Conservation (phyloP, 1,284 basidiomycete genomes). For the Malassezia psittaci region DNA sequence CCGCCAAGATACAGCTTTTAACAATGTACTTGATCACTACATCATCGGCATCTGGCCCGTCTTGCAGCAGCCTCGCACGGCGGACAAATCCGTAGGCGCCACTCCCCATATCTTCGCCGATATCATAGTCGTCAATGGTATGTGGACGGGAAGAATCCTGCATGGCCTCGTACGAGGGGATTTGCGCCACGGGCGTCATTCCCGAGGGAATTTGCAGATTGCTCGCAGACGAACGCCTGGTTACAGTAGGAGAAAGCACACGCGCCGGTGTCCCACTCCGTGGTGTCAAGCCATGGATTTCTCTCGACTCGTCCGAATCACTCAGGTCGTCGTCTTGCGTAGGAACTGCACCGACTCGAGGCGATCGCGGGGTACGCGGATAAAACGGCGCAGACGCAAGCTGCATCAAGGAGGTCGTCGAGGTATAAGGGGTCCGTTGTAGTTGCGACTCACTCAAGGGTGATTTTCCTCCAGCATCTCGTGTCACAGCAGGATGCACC, state of each 20-base stretch:
- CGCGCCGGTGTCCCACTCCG: slow-evolving; percentile 3
- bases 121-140: slow-evolving; percentile 34
- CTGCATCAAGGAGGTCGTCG: background rate
- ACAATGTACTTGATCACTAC: slow-evolving; percentile 96
- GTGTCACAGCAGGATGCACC: background rate
- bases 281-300: slow-evolving; percentile 14
- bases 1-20: slow-evolving; percentile 92
- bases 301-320: slow-evolving; percentile 6
- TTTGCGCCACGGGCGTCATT: background rate
- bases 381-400: background rate
- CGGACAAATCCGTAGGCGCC: slow-evolving; percentile 97
- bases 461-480: background rate
- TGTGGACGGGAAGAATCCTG: no score
- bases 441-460: background rate
- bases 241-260: background rate
- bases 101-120: slow-evolving; percentile 52
- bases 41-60: slow-evolving; percentile 51
- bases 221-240: background rate
- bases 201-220: background rate
- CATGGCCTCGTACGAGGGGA: background rate
- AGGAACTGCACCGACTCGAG: background rate
- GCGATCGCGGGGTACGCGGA: slow-evolving; percentile 11
- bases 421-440: background rate
- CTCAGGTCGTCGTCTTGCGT: slow-evolving; percentile 1
- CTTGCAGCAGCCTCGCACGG: slow-evolving; percentile 68